Evolutionary conservation across 768 basidiomycete species (phyloP).

Genomic region (Pulveroboletus sp.): DNA sequence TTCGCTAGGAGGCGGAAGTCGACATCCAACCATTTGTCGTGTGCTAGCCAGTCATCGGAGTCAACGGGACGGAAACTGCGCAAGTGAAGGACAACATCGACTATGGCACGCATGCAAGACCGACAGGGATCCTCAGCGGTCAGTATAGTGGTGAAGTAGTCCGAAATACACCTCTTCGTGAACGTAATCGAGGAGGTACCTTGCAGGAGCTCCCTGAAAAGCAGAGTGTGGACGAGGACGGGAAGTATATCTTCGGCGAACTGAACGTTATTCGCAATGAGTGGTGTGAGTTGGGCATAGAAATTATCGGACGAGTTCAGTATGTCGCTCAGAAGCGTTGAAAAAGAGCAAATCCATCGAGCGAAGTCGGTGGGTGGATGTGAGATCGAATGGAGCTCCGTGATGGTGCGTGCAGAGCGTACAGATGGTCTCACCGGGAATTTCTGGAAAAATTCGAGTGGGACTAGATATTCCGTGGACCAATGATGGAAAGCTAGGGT

Average conservation of each 20-base stretch:
- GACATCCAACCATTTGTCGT: constrained; percentile 79
- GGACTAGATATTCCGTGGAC: constrained; percentile 39
- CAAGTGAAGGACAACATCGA: constrained; percentile 76
- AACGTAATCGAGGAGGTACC: not conserved
- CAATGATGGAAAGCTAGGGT: constrained; percentile 26
- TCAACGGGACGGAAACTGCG: constrained; percentile 53
- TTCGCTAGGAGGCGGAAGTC: constrained; percentile 67
- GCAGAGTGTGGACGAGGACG: constrained; percentile 63
- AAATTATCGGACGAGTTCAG: constrained; percentile 54
- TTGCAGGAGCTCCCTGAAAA: constrained; percentile 34
- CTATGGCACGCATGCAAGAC: constrained; percentile 54
- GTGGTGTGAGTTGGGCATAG: constrained; percentile 60
- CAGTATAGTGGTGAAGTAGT: constrained; percentile 26
- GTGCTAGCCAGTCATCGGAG: constrained; percentile 40
- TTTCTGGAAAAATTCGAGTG: constrained; percentile 46
- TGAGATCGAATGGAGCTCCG: constrained; percentile 30
- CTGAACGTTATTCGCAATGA: constrained; percentile 48
- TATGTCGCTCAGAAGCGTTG: constrained; percentile 53
- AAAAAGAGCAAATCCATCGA: constrained; percentile 58
- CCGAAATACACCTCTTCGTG: constrained; percentile 19
- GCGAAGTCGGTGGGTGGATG: constrained; percentile 47
- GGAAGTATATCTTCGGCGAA: constrained; percentile 73
- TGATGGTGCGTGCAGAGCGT: constrained; percentile 34
- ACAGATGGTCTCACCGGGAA: constrained; percentile 37
- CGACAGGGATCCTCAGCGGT: constrained; percentile 26